Evolutionary conservation across 768 basidiomycete genomes (phyloP).

Genomic region (Suillus brevipes): DNA sequence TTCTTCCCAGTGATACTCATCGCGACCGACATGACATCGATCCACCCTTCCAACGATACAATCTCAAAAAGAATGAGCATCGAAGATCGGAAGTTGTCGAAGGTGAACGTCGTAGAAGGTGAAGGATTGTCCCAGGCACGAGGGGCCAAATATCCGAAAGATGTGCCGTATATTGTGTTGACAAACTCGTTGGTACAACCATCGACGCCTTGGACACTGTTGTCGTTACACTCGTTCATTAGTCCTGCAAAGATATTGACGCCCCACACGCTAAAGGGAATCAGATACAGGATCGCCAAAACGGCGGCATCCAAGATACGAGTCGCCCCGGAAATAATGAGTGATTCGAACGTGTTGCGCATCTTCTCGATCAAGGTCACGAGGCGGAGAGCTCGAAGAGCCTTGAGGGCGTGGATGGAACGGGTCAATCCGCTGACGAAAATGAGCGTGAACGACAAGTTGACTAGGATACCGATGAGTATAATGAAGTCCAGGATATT

Average conservation of each 20-base stretch:
- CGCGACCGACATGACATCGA: slow-evolving; percentile 85
- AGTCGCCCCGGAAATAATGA: slow-evolving; percentile 82
- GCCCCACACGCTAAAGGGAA: slow-evolving; percentile 92
- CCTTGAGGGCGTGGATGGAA: slow-evolving; percentile 83
- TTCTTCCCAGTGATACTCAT: slow-evolving; percentile 74
- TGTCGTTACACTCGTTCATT: slow-evolving; percentile 85
- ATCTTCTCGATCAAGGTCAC: slow-evolving; percentile 88
- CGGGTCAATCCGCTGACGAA: slow-evolving; percentile 79
- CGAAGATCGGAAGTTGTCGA: slow-evolving; percentile 82
- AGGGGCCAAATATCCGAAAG: slow-evolving; percentile 74
- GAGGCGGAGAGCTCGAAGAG: slow-evolving; percentile 82
- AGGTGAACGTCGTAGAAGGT: slow-evolving; percentile 81
- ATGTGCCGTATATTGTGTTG: slow-evolving; percentile 57
- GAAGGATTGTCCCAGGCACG: slow-evolving; percentile 89
- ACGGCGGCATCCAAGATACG: slow-evolving; percentile 89
- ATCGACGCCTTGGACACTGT: slow-evolving; percentile 44
- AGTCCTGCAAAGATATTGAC: slow-evolving; percentile 88
- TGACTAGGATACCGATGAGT: slow-evolving; percentile 73
- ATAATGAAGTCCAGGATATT: slow-evolving; percentile 89
- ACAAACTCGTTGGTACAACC: slow-evolving; percentile 78
- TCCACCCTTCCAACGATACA: slow-evolving; percentile 94
- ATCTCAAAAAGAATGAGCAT: slow-evolving; percentile 95
- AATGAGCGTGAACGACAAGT: slow-evolving; percentile 68
- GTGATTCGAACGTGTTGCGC: slow-evolving; percentile 81
- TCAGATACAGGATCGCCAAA: slow-evolving; percentile 88